Conservation (phyloP, 495 filamentous ascomycete species). For the Aspergillus asperescens region DNA sequence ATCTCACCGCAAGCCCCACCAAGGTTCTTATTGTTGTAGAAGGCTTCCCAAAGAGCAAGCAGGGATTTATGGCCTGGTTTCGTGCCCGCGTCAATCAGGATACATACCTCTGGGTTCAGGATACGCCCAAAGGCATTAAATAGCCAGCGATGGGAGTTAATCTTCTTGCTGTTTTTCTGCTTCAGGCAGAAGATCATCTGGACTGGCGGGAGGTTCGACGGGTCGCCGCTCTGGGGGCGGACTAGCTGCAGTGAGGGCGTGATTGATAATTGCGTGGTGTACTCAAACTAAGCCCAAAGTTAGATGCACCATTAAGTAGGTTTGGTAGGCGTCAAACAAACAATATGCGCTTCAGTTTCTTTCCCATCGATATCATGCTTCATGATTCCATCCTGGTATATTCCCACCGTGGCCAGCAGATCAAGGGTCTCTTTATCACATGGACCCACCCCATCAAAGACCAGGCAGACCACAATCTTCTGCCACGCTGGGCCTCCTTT, state of each 20-base stretch:
- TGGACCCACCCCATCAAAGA: slow-evolving; percentile 96
- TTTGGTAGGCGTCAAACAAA: slow-evolving; percentile 28
- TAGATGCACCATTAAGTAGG: background rate
- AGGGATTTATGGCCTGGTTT: slow-evolving; percentile 90
- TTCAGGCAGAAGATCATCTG: slow-evolving; percentile 99
- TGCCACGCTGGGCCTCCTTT: slow-evolving; percentile 98
- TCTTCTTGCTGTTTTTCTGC: slow-evolving; percentile 99
- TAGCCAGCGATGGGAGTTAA: slow-evolving; percentile 98
- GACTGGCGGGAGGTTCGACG: slow-evolving; percentile 83
- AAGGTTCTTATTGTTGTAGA: slow-evolving; percentile 97
- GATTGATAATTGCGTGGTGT: slow-evolving; percentile 97
- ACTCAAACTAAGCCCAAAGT: slow-evolving; percentile 66
- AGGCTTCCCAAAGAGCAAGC: slow-evolving; percentile 90
- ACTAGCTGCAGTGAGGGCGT: slow-evolving; percentile 95
- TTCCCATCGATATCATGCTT: slow-evolving; percentile 96
- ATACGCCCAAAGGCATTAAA: slow-evolving; percentile 97
- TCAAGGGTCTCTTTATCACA: slow-evolving; percentile 95
- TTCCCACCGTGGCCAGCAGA: slow-evolving; percentile 85
- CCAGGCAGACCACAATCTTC: slow-evolving; percentile 94
- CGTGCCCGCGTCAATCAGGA: slow-evolving; percentile 93
- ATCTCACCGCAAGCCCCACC: slow-evolving; percentile 98
- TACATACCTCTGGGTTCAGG: slow-evolving; percentile 92
- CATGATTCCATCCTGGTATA: slow-evolving; percentile 97
- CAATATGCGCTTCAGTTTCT: slow-evolving; percentile 89
- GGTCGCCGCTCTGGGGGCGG: slow-evolving; percentile 75